Conservation (phyloP, 2,329 filamentous ascomycete species). For the Juglanconis oblonga region DNA sequence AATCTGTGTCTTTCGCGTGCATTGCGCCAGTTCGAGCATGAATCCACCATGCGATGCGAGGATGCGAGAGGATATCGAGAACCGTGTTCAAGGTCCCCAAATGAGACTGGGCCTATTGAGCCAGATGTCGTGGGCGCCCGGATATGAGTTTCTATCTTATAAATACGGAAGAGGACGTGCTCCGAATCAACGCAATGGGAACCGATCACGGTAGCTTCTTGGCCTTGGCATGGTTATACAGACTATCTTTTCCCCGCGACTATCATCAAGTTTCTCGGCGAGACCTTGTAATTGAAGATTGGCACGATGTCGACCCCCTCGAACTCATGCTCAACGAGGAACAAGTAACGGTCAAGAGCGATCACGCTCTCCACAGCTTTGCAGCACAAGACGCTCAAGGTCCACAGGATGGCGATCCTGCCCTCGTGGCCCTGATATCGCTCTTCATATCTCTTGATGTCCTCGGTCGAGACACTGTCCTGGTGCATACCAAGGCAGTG, state of each 20-base stretch:
- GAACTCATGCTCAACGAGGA: conserved; percentile 25
- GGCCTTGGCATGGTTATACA: too few relatives aligned
- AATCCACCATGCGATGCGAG: too few relatives aligned
- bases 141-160: too few relatives aligned
- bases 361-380: conserved; percentile 31
- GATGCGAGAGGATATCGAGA: too few relatives aligned
- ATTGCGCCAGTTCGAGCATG: too few relatives aligned
- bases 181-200: not conserved
- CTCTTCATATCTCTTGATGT: conserved; percentile 25
- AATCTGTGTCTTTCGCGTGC: too few relatives aligned
- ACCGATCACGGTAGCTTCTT: not conserved
- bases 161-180: too few relatives aligned
- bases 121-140: too few relatives aligned
- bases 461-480: conserved; percentile 17
- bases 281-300: conserved; percentile 26
- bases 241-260: conserved; percentile 22
- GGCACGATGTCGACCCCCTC: conserved; percentile 23
- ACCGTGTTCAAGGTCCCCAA: too few relatives aligned
- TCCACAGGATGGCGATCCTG: conserved; percentile 31
- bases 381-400: conserved; percentile 30
- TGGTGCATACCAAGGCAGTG: conserved; percentile 21
- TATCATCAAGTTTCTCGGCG: conserved; percentile 26
- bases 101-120: too few relatives aligned
- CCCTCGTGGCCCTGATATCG: conserved; percentile 23
- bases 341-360: conserved; percentile 30